Evolutionary conservation across 2,329 filamentous ascomycete species (phyloP), one percentile per base, ranked within the genome.

Genomic region (Alternaria sp.): DNA sequence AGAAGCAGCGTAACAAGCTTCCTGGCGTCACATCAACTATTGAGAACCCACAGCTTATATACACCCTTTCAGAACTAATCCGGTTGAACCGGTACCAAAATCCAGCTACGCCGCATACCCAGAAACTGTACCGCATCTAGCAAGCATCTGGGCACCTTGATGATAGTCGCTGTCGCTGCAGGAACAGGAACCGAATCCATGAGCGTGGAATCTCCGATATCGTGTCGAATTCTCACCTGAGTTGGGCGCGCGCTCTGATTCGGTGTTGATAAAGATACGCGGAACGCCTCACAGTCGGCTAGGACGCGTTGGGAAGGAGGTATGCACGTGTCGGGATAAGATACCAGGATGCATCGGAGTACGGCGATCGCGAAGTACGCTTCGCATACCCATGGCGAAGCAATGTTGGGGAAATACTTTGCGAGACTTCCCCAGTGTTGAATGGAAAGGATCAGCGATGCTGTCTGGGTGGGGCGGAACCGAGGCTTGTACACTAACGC

Each of bases 101-200:
- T 26, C 26, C 25, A 15, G 18, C 8, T 54, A 28, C 47, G 47
- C 55, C 60, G 41, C 26, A 43, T 23, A 28, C 55, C 25, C 20
- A 28, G 14, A 12, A 30, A 25, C 43, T 23, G 14, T 15, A 51
- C 49, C 21, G 5, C 2, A 23, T 12, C n/a, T 11, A 14, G 28
- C 28, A 12, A 3, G 1, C 18, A 33, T 10, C 28, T 37, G 25
- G 21, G 30, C 20, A 61, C 20, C n/a, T 7, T 50, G 11, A 51
- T 12, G 47, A 49, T 49, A 59, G 3, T 54, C 47, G 60, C 60
- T 62, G 3, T 54, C 47, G 60, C 60, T 62, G 60, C 60, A 62
- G 60, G 60, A 54, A 62, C 55, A 57, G 45, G 25, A 51, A 26
- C 33, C 12, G 25, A 14, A 18, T 18, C 41, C 37, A 46, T 25